A percentile compares a stretch with the other conserved stretches of the same genome.
Conservation (phyloP, 768 basidiomycete species). For the Boletus pseudo-olivaceus region DNA sequence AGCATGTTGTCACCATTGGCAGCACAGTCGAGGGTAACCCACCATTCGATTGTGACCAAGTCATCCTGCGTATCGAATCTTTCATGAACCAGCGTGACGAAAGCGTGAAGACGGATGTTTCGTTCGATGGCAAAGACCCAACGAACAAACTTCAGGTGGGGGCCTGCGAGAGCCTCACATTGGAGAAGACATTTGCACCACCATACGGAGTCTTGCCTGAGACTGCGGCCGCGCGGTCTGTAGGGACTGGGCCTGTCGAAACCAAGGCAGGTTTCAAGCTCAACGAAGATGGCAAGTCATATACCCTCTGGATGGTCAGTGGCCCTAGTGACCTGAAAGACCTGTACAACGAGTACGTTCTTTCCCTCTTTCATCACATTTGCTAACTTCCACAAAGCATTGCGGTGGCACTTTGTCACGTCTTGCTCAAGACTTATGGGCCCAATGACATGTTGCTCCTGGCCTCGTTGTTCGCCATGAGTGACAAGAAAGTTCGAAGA, state of each 20-base stretch:
- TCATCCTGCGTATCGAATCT: constrained; percentile 5
- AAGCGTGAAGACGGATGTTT: not conserved
- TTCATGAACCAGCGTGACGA: constrained; percentile 14
- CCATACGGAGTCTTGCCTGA: constrained; percentile 1
- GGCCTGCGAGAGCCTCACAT: not conserved
- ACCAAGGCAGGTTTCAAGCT: constrained; percentile 6
- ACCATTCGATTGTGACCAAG: not conserved
- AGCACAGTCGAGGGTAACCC: not conserved
- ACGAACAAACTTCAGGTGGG: not conserved
- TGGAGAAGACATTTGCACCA: constrained; percentile 11
- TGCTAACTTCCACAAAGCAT: not conserved
- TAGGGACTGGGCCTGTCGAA: not conserved
- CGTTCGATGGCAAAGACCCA: not conserved
- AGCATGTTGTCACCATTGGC: not conserved
- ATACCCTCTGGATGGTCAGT: constrained; percentile 11
- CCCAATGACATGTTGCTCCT: constrained; percentile 13
- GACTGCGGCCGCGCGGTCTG: not conserved
- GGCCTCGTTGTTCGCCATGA: constrained; percentile 5
- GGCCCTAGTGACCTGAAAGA: not conserved
- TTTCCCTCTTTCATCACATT: not conserved
- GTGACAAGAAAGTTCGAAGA: not conserved
- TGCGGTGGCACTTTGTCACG: constrained; percentile 11
- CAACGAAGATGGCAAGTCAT: not conserved
- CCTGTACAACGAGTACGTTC: constrained; percentile 7
- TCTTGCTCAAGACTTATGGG: constrained; percentile 10